These are phyloP conservation scores for Alectoria sarmentosa DNA, from an alignment of 495 filamentous ascomycete species.

Conservation along the genomic window DNA sequence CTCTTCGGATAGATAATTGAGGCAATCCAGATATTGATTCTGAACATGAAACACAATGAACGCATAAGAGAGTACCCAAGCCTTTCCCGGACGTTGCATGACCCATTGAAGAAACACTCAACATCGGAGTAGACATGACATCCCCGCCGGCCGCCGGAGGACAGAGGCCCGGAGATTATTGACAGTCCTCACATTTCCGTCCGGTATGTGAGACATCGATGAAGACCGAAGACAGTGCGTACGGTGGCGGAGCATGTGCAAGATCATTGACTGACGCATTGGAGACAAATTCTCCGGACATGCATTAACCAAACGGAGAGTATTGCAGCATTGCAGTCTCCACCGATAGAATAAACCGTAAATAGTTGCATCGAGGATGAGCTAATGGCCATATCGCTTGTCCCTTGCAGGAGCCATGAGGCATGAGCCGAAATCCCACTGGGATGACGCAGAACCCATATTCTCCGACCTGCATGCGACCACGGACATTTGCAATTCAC, in stretches of 20 bases:
- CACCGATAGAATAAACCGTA: background rate
- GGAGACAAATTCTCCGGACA: background rate
- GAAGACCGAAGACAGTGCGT: background rate
- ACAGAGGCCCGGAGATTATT: background rate
- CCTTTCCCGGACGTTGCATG: background rate
- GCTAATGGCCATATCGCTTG: background rate
- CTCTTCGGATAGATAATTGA: slow-evolving; percentile 5
- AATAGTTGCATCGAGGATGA: background rate
- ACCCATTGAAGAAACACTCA: background rate
- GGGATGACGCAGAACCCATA: background rate
- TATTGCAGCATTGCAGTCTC: too few species aligned
- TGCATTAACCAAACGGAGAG: background rate
- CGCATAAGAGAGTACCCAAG: background rate
- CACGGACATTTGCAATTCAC: background rate
- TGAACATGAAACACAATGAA: background rate
- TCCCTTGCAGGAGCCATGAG: background rate
- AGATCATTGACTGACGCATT: background rate
- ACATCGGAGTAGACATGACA: background rate
- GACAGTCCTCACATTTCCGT: too few species aligned
- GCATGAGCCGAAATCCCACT: background rate
- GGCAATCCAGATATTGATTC: background rate
- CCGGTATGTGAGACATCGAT: background rate
- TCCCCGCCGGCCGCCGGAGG: background rate
- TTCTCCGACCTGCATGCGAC: background rate
- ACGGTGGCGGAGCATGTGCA: background rate